Conservation (phyloP, 129 eudicot species). For the Flaveria linearis region DNA sequence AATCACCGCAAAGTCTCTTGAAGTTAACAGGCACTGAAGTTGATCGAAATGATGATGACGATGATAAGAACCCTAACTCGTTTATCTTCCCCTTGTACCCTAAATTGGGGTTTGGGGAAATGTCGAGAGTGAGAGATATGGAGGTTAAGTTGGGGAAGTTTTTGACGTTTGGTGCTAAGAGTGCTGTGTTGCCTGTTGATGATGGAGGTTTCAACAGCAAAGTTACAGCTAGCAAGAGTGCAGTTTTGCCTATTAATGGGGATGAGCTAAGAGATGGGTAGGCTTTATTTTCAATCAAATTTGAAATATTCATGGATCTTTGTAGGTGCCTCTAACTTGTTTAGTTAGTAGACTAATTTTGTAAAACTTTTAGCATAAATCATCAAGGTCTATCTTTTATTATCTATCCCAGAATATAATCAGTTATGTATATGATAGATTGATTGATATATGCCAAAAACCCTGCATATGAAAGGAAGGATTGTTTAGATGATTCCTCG, state of each 20-base stretch:
- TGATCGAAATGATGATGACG: slow-evolving; percentile 38
- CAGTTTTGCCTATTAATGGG: slow-evolving; percentile 61
- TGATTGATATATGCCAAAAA: not conserved
- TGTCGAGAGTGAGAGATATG: slow-evolving; percentile 36
- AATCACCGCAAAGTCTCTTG: slow-evolving; percentile 29
- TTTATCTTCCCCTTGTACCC: slow-evolving; percentile 59
- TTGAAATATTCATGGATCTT: not conserved
- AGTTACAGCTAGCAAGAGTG: slow-evolving; percentile 30
- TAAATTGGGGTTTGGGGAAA: slow-evolving; percentile 39
- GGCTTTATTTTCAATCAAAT: slow-evolving; percentile 20
- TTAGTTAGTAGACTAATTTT: not conserved
- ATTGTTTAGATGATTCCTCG: not conserved
- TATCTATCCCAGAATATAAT: too few species aligned
- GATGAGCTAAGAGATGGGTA: slow-evolving; percentile 66
- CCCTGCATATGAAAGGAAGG: not conserved
- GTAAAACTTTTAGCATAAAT: not conserved
- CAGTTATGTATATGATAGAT: not conserved
- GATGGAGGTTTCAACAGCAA: slow-evolving; percentile 41
- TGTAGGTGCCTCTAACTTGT: not conserved
- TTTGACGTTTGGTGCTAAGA: slow-evolving; percentile 36
- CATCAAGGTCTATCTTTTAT: not conserved
- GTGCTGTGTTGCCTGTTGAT: slow-evolving; percentile 37
- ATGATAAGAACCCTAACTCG: slow-evolving; percentile 40
- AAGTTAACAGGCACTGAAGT: slow-evolving; percentile 24
- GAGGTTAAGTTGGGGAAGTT: slow-evolving; percentile 70